phyloP scores from a whole-genome alignment of 352 stramenopile genomes.

The Phytophthora foliorum region DNA sequence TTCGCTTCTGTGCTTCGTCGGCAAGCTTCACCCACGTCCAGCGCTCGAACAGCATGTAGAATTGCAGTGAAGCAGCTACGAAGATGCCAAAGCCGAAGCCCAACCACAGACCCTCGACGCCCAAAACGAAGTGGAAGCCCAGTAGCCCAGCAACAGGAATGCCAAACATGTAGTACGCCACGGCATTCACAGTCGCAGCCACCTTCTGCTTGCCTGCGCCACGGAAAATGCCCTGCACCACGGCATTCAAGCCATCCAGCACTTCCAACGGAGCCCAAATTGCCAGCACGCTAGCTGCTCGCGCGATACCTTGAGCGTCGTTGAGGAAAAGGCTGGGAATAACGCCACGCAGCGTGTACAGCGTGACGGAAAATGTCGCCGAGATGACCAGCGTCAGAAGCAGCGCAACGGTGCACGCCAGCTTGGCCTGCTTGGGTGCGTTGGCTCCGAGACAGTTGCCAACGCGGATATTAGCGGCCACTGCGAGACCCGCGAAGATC shows the following conservation, averaged over 20 bases:
- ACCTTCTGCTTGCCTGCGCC: conserved; percentile 69
- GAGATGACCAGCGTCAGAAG: conserved; percentile 45
- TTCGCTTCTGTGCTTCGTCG: conserved; percentile 50
- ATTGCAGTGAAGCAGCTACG: conserved; percentile 43
- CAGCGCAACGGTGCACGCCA: conserved; percentile 51
- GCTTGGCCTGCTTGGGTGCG: conserved; percentile 48
- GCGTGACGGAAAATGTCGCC: conserved; percentile 27
- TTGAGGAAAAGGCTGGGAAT: conserved; percentile 61
- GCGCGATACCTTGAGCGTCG: conserved; percentile 43
- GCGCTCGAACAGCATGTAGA: conserved; percentile 47
- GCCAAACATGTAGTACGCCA: conserved; percentile 82
- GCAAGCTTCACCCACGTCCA: conserved; percentile 52
- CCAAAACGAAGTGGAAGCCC: conserved; percentile 54
- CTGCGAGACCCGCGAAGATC: conserved; percentile 63
- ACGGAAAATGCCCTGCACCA: conserved; percentile 76
- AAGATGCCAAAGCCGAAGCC: conserved; percentile 60
- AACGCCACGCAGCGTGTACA: conserved; percentile 30
- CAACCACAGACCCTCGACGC: conserved; percentile 70
- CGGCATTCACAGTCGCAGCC: conserved; percentile 66
- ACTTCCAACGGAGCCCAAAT: conserved; percentile 58
- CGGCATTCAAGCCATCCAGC: conserved; percentile 59
- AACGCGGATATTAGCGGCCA: conserved; percentile 70
- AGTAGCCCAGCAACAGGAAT: conserved; percentile 72
- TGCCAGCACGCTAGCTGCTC: conserved; percentile 51
- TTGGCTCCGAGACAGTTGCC: conserved; percentile 71